Evolutionary conservation across 148 eudicot species (phyloP).

Genomic region (Persicaria tinctoria): DNA sequence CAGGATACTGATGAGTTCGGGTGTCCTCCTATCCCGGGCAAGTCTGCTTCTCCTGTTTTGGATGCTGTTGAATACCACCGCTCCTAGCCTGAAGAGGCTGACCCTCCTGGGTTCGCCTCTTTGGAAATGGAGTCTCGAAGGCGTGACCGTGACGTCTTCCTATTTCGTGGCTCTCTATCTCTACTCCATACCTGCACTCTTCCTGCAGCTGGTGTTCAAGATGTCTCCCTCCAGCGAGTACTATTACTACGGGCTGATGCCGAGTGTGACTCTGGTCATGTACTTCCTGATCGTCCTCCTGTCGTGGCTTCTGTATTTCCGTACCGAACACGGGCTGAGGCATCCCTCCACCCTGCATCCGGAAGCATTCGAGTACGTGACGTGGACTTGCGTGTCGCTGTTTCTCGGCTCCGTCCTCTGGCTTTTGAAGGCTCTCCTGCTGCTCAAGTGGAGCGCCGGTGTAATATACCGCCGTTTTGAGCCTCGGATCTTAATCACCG

Average conservation of each 20-base stretch:
- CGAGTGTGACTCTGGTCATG: background rate
- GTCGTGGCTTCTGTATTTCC: background rate
- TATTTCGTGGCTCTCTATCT: background rate
- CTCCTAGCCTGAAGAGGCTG: background rate
- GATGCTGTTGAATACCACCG: background rate
- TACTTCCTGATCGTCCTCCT: background rate
- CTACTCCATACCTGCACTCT: background rate
- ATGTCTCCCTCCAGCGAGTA: background rate
- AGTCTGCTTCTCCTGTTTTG: background rate
- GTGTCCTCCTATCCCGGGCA: background rate
- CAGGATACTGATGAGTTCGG: background rate
- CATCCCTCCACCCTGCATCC: no score
- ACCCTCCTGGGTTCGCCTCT: background rate
- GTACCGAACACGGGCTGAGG: background rate
- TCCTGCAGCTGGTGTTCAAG: background rate
- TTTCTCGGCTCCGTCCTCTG: background rate
- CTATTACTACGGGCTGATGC: background rate
- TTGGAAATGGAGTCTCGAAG: background rate
- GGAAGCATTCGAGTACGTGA: background rate
- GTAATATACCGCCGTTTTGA: background rate
- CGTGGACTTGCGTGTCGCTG: background rate
- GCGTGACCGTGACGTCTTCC: background rate
- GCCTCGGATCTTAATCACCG: constrained; percentile 3
- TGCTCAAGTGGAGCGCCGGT: background rate
- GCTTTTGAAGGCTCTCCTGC: background rate